These are phyloP conservation scores for Thalassiosira allenii DNA, from an alignment of 352 stramenopile genomes.

Conservation along the genomic window DNA sequence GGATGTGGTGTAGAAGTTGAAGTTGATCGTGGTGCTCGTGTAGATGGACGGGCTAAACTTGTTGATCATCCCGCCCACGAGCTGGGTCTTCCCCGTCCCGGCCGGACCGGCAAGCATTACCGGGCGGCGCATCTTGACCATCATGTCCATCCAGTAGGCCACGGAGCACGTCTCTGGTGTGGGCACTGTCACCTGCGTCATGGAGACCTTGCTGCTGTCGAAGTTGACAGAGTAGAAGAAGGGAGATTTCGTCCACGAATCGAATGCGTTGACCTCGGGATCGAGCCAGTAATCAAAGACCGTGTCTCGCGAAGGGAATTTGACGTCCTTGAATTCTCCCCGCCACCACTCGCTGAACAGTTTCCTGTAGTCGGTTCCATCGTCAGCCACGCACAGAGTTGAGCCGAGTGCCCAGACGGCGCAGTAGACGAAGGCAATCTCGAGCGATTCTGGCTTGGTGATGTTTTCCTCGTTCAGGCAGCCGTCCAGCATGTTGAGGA, in stretches of 20 bases:
- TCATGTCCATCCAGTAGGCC: conserved; percentile 92
- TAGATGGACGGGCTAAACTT: conserved; percentile 47
- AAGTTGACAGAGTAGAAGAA: conserved; percentile 88
- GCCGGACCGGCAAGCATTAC: conserved; percentile 94
- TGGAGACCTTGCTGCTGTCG: conserved; percentile 93
- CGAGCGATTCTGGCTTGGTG: conserved; percentile 90
- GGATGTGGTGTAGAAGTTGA: conserved; percentile 96
- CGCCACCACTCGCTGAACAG: conserved; percentile 85
- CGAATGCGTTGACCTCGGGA: conserved; percentile 90
- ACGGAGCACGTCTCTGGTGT: conserved; percentile 96
- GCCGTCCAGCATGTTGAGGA: conserved; percentile 95
- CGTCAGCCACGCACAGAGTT: conserved; percentile 91
- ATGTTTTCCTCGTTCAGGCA: conserved; percentile 86
- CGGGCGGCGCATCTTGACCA: conserved; percentile 90
- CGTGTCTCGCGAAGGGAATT: conserved; percentile 93
- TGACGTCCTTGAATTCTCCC: conserved; percentile 82
- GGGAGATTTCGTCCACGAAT: conserved; percentile 92
- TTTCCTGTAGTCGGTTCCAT: conserved; percentile 86
- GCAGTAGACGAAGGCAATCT: conserved; percentile 95
- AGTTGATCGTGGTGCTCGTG: conserved; percentile 93
- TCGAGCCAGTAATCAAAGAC: conserved; percentile 99
- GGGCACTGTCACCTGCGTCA: conserved; percentile 94
- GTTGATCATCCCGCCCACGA: conserved; percentile 93
- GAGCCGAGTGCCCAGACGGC: conserved; percentile 95
- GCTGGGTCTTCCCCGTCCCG: conserved; percentile 95